Percentiles rank a stretch among this genome's conserved stretches.
phyloP scores from a whole-genome alignment of 2,329 filamentous ascomycete species.

The Aspergillus fumigatiaffinis region DNA sequence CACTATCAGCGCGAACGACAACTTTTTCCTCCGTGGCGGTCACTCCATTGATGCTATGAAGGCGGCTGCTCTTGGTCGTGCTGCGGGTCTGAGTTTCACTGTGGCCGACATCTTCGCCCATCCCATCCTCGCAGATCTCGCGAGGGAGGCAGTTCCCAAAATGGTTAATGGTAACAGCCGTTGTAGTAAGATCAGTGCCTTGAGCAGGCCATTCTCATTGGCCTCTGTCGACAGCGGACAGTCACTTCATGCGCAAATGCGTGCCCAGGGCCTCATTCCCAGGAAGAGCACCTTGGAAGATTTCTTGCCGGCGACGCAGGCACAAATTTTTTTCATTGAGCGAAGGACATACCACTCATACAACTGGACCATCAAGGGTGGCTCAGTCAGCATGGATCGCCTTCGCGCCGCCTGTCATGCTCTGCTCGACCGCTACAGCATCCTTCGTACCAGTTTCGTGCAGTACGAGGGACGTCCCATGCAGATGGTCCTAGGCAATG shows the following conservation, averaged over 20 bases:
- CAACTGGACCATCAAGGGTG: background rate
- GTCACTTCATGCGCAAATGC: background rate
- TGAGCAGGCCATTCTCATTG: background rate
- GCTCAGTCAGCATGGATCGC: background rate
- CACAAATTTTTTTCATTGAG: background rate
- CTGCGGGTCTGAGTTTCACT: conserved; percentile 33
- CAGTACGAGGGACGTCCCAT: background rate
- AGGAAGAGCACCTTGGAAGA: background rate
- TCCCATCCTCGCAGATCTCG: conserved; percentile 18
- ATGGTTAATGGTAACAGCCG: background rate
- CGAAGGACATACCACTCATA: background rate
- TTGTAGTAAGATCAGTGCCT: background rate
- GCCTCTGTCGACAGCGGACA: background rate
- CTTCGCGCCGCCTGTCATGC: background rate
- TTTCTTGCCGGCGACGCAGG: background rate
- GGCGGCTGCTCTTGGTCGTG: conserved; percentile 39
- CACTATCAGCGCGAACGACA: conserved; percentile 2
- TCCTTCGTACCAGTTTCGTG: background rate
- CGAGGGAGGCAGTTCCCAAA: background rate
- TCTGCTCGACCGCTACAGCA: background rate
- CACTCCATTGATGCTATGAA: conserved; percentile 19
- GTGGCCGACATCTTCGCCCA: conserved; percentile 44
- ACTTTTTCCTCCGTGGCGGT: conserved; percentile 10
- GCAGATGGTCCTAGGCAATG: background rate
- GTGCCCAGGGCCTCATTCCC: background rate